Base-by-base conservation (phyloP, 163 green algal species). In the Scenedesmus sp. region DNA sequence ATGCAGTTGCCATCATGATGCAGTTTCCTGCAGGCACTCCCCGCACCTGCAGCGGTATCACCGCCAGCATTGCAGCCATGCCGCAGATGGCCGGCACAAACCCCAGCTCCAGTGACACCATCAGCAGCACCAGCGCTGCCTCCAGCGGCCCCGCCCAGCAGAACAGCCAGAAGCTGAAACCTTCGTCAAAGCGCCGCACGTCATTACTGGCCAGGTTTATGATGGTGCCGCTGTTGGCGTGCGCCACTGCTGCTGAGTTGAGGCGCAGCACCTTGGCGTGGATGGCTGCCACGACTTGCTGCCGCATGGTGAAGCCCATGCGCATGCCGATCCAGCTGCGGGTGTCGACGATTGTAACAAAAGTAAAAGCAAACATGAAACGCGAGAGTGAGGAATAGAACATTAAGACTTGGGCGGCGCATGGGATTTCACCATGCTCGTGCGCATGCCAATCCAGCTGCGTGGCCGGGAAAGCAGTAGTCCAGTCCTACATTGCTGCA, bases 191-290 rank as follows among this genome's bases (percentile, higher is more conserved):
- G 6, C 97, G 94, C 12, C 94, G 93, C 82, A 98, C 95, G 89
- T 98, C 97, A 88, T 98, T 98, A 81, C 92, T 96, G 15, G 98
- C 95, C 23, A 99, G 85, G 87, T 99, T 99, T 55, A 99, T 94
- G 60, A 99, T 95, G 88, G 96, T 95, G 52, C 97, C 97, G 34
- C 46, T 94, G 76, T 92, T 97, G 67, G 97, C 91, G 82, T 95
- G 93, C 5, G 92, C 88, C 12, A 98, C 93, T 1, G 94, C 92
- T 0, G 94, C 95, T 16, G 88, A 93, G 93, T 98, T 98, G 4
- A 99, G 95, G 8, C 96, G 94, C 79, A 99, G 94, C 13, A 97
- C 94, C 91, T 98, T 98, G 88, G 94, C 93, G 89, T 98, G 95
- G 59, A 99, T 93, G 0, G 95, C 96, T 5, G 96, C 94, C 4